A percentile compares a stretch with the other conserved stretches of the same genome.
These are phyloP conservation scores for Podaxis carcinomalis DNA, from an alignment of 768 basidiomycete genomes.

Conservation along the genomic window DNA sequence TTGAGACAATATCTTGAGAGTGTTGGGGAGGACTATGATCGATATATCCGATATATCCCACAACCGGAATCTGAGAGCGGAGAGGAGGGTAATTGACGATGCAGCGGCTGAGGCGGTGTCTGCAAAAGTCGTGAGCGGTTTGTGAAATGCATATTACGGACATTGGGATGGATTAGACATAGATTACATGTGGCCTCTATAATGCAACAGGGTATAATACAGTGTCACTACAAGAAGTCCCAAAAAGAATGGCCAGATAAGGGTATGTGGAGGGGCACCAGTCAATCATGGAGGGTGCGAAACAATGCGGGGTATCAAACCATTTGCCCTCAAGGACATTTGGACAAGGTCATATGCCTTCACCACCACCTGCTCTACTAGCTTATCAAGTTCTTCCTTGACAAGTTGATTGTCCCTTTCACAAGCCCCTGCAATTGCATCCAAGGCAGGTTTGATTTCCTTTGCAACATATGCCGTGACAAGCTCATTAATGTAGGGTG, in stretches of 20 bases:
- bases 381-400: slow-evolving; percentile 21
- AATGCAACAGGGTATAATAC: background rate
- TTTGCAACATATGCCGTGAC: slow-evolving; percentile 15
- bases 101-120: slow-evolving; percentile 15
- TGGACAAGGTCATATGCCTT: slow-evolving; percentile 26
- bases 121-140: background rate
- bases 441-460: slow-evolving; percentile 22
- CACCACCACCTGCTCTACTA: slow-evolving; percentile 27
- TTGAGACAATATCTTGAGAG: slow-evolving; percentile 51
- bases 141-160: background rate
- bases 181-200: slow-evolving; percentile 1
- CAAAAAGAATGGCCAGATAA: background rate
- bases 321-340: background rate
- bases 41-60: slow-evolving; percentile 69
- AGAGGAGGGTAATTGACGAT: slow-evolving; percentile 32
- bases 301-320: background rate
- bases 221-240: background rate
- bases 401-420: slow-evolving; percentile 20
- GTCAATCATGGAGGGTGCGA: background rate
- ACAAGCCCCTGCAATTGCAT: slow-evolving; percentile 20
- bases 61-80: slow-evolving; percentile 44
- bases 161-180: background rate
- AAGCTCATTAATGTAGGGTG: slow-evolving; percentile 5
- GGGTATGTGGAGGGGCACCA: background rate
- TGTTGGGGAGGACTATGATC: slow-evolving; percentile 49